phyloP scores from a whole-genome alignment of 169 alveolate genomes.

The Plasmodium sp. region DNA sequence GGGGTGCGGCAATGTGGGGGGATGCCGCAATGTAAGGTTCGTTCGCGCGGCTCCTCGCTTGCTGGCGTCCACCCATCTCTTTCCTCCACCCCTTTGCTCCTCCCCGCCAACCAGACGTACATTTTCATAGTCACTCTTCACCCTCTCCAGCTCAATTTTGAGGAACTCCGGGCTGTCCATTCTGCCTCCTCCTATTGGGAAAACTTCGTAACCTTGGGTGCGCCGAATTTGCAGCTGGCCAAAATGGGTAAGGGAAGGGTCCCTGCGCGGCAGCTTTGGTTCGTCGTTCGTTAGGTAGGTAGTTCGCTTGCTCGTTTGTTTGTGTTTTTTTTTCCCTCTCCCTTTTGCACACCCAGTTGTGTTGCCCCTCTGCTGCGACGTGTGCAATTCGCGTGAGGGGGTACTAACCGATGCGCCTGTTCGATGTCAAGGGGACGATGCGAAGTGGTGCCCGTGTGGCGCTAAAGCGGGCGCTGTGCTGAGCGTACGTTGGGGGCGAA shows the following conservation, averaged over 20 bases:
- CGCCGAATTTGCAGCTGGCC: not conserved
- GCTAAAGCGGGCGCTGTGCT: not conserved
- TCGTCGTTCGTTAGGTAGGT: too few species aligned
- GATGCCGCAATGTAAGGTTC: too few species aligned
- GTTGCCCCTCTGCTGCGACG: not conserved
- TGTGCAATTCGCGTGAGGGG: not conserved
- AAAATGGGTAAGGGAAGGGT: not conserved
- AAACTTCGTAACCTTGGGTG: too few species aligned
- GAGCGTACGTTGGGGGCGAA: not conserved
- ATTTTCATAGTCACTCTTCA: constrained; percentile 55
- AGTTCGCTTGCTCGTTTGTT: not conserved
- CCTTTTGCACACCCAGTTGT: not conserved
- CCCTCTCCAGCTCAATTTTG: constrained; percentile 48
- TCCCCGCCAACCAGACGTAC: not conserved
- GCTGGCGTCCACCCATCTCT: not conserved
- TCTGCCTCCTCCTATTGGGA: constrained; percentile 3
- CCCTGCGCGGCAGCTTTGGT: not conserved
- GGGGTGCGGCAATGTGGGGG: too few species aligned
- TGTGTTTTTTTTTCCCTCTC: not conserved
- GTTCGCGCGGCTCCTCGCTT: not conserved
- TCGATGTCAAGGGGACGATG: not conserved
- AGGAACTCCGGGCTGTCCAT: constrained; percentile 71
- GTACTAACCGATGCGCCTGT: not conserved
- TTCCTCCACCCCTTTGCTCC: not conserved
- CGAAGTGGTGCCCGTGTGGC: not conserved